Evolutionary conservation across 768 basidiomycete species (phyloP).

Genomic region (Glaciozyma antarctica): DNA sequence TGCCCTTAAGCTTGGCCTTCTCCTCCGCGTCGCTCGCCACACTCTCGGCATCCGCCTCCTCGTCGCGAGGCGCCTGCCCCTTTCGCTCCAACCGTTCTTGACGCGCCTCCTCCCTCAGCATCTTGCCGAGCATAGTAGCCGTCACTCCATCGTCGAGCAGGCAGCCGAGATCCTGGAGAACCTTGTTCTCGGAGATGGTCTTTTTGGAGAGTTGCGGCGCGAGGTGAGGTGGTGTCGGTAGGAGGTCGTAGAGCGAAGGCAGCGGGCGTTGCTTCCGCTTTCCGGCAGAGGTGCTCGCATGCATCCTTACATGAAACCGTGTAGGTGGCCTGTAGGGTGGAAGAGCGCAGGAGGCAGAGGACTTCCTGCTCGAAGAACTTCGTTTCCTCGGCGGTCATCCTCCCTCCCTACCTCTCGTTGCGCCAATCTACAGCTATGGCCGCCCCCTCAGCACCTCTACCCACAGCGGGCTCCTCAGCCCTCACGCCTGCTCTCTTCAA

Average conservation of each 20-base stretch:
- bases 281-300: neutral
- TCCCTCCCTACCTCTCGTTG: neutral
- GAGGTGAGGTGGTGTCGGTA: neutral
- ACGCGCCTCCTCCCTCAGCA: neutral
- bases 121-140: neutral
- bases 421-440: neutral
- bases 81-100: neutral
- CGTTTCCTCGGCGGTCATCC: neutral
- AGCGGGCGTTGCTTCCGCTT: neutral
- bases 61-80: neutral
- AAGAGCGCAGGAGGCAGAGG: neutral
- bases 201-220: neutral
- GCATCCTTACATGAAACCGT: neutral
- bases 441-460: neutral
- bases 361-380: neutral
- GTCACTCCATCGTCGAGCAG: neutral
- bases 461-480: neutral
- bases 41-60: neutral
- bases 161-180: neutral
- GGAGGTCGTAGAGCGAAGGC: neutral
- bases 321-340: neutral
- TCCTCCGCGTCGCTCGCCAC: neutral
- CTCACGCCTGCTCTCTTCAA: conserved; percentile 46
- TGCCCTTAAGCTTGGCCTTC: neutral
- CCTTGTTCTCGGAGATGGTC: neutral